Base-by-base conservation (phyloP, 1,139 yeast species). In the Candida freyschussii region DNA sequence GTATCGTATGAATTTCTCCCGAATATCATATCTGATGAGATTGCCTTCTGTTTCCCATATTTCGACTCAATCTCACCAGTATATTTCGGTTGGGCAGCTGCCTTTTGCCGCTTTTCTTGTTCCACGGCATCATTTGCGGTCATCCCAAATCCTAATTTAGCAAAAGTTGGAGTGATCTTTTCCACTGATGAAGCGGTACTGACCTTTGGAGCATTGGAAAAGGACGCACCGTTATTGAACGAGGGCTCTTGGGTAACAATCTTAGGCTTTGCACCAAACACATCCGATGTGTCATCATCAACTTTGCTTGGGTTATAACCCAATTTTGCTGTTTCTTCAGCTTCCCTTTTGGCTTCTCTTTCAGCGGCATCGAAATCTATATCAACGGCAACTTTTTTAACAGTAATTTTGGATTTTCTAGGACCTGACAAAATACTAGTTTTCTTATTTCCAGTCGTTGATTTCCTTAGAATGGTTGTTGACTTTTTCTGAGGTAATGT, bases 291-390 rank as follows among this genome's bases (percentile, higher is more conserved):
- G 3, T 50, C 47, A 20, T 59, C 59, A 21, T 59, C 58, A 16
- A 54, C 64, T 26, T 62, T 66, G 25, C 63, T 61, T 8, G 89
- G 85, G 44, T 75, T 75, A 56, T 82, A 82, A 6, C 95, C 95
- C 47, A 85, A 70, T 45, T 68, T 66, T 45, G 75, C 73, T 17
- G 82, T 43, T 48, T 79, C 81, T 54, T 80, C 84, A 35, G 80
- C 86, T 57, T 89, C 96, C 50, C 72, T 71, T 57, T 80, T 75
- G 17, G 96, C 97, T 52, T 80, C 81, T 55, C 72, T 79, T 57
- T 87, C 97, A 44, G 87, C 79, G 50, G 83, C 95, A 47, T 91
- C 97, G 51, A 91, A 91, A 57, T 91, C 96, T 41, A 91, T 73
- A 21, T 81, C 86, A 21, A 75, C 77, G 17, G 63, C 32, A 13